Conservation (phyloP, 2,329 filamentous ascomycete species). For the Sphaceloma murrayae region DNA sequence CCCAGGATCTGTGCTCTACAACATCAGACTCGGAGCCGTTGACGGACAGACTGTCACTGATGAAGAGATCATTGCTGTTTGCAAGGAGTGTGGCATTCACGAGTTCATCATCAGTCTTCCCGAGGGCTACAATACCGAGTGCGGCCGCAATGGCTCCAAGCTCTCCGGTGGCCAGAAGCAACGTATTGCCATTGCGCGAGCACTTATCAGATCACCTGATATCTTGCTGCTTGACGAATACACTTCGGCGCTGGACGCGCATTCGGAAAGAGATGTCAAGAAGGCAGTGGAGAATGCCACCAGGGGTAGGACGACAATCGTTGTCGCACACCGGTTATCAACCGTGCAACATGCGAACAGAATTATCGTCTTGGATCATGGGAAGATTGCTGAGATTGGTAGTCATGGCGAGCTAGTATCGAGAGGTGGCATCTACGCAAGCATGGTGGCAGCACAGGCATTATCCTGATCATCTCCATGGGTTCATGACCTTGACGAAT, state of each 20-base stretch:
- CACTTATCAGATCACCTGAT: constrained; percentile 38
- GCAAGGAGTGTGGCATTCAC: constrained; percentile 37
- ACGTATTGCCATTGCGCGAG: constrained; percentile 38
- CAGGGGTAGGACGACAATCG: constrained; percentile 52
- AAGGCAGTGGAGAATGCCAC: constrained; percentile 34
- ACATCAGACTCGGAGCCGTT: constrained; percentile 33
- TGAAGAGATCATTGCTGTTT: constrained; percentile 29
- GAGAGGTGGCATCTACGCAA: constrained; percentile 35
- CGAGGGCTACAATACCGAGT: constrained; percentile 39
- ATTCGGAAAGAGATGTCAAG: constrained; percentile 36
- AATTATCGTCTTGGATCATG: constrained; percentile 69
- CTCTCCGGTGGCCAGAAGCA: constrained; percentile 40
- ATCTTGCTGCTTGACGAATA: constrained; percentile 40
- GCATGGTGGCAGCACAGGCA: constrained; percentile 31
- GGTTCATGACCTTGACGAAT: neutral
- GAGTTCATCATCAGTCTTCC: constrained; percentile 40
- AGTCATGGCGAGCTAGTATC: constrained; percentile 50
- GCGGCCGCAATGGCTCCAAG: constrained; percentile 33
- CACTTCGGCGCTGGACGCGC: constrained; percentile 39
- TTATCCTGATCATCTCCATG: constrained; percentile 22
- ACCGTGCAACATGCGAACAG: constrained; percentile 70
- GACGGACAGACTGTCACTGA: constrained; percentile 23
- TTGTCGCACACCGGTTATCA: constrained; percentile 66
- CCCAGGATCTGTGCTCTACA: constrained; percentile 36
- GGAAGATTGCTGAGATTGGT: constrained; percentile 52